phyloP scores from a whole-genome alignment of 768 basidiomycete genomes.

The Dioszegia hungarica region DNA sequence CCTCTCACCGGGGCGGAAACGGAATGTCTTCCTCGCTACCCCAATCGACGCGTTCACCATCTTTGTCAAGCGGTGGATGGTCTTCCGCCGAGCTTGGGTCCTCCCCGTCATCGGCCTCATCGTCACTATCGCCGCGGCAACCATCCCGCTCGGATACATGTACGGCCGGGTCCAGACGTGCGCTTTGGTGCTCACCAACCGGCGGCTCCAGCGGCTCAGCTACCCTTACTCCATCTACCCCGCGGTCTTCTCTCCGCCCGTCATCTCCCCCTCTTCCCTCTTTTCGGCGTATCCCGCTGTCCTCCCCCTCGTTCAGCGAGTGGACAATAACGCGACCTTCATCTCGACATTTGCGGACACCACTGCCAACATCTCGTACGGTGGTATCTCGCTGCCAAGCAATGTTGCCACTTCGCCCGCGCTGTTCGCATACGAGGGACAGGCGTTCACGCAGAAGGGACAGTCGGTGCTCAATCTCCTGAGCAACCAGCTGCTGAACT shows the following conservation, averaged over 20 bases:
- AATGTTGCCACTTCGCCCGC: slow-evolving; percentile 52
- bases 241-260: slow-evolving; percentile 5
- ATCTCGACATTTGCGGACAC: slow-evolving; percentile 54
- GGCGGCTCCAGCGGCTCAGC: slow-evolving; percentile 9
- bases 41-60: slow-evolving; percentile 67
- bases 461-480: slow-evolving; percentile 64
- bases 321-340: slow-evolving; percentile 59
- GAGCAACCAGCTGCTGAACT: slow-evolving; percentile 62
- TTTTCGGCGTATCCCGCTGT: not conserved
- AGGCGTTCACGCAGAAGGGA: slow-evolving; percentile 59
- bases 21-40: slow-evolving; percentile 50
- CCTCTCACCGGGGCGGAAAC: slow-evolving; percentile 48
- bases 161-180: slow-evolving; percentile 57
- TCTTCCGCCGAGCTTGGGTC: slow-evolving; percentile 66
- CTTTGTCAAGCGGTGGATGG: slow-evolving; percentile 64
- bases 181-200: slow-evolving; percentile 4
- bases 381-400: slow-evolving; percentile 64
- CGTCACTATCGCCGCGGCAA: slow-evolving; percentile 60
- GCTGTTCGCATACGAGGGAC: slow-evolving; percentile 68
- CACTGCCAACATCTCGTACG: slow-evolving; percentile 60
- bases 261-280: slow-evolving; percentile 12
- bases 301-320: not conserved
- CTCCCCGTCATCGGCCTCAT: slow-evolving; percentile 58
- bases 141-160: slow-evolving; percentile 66
- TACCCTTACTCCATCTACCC: slow-evolving; percentile 18